A percentile compares a stretch with the other conserved stretches of the same genome.
Evolutionary conservation across 23 red algal species (phyloP).

Genomic region (Gracilaria caudata): DNA sequence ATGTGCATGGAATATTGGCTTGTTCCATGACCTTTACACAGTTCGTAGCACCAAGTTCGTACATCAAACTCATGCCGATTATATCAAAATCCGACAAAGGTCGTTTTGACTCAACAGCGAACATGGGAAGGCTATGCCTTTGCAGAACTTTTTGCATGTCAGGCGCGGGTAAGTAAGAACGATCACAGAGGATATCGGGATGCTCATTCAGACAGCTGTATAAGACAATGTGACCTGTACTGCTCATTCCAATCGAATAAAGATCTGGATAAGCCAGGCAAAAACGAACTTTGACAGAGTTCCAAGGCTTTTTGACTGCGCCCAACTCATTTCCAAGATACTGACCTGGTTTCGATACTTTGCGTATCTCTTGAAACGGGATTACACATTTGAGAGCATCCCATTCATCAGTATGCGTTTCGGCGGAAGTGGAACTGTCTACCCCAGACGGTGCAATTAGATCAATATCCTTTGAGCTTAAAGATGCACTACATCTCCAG

Average conservation of each 20-base stretch:
- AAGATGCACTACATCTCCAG: neutral
- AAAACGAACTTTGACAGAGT: constrained; percentile 58
- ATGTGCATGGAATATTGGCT: constrained; percentile 48
- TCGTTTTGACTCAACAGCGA: constrained; percentile 83
- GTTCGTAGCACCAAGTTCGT: constrained; percentile 84
- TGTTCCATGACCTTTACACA: constrained; percentile 74
- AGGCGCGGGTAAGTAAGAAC: constrained; percentile 68
- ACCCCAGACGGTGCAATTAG: no score
- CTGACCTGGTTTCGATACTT: constrained; percentile 65
- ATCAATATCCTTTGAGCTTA: neutral
- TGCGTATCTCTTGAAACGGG: constrained; percentile 59
- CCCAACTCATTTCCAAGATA: constrained; percentile 85
- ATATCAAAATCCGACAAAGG: constrained; percentile 66
- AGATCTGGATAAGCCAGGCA: constrained; percentile 80
- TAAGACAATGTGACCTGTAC: constrained; percentile 78
- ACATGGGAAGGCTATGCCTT: constrained; percentile 38
- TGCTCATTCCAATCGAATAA: constrained; percentile 82
- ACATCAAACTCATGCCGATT: constrained; percentile 66
- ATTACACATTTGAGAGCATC: constrained; percentile 49
- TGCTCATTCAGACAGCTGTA: constrained; percentile 78
- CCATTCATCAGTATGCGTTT: constrained; percentile 18
- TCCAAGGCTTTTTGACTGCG: constrained; percentile 63
- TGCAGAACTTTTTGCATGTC: constrained; percentile 69
- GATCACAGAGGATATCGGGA: constrained; percentile 70
- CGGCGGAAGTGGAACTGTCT: neutral